Evolutionary conservation across 2,329 filamentous ascomycete genomes (phyloP).

Genomic region (Penicillium sclerotiorum): DNA sequence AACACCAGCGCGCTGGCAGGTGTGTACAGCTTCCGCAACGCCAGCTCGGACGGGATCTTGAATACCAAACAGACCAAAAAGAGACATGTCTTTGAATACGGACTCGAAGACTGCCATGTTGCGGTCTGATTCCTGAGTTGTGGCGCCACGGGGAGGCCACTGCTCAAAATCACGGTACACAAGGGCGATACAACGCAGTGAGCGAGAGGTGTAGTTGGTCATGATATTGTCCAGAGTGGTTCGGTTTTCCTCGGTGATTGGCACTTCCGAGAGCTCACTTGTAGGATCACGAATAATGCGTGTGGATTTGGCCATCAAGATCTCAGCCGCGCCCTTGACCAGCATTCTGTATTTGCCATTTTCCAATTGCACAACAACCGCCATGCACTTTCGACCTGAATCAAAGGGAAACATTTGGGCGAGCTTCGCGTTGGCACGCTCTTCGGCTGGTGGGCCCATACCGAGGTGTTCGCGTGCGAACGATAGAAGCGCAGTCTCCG

Average conservation of each 20-base stretch:
- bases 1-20: conserved; percentile 76
- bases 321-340: conserved; percentile 58
- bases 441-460: conserved; percentile 63
- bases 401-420: conserved; percentile 61
- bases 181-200: conserved; percentile 81
- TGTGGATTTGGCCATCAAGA: conserved; percentile 50
- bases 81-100: conserved; percentile 67
- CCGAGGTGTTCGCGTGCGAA: conserved; percentile 69
- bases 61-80: conserved; percentile 74
- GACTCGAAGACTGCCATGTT: conserved; percentile 67
- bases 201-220: conserved; percentile 74
- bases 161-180: conserved; percentile 80
- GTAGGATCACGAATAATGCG: conserved; percentile 62
- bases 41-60: conserved; percentile 77
- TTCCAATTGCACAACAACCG: conserved; percentile 60
- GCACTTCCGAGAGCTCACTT: conserved; percentile 56
- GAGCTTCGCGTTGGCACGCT: conserved; percentile 64
- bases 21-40: conserved; percentile 71
- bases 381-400: conserved; percentile 71
- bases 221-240: conserved; percentile 68
- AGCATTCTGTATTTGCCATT: conserved; percentile 60
- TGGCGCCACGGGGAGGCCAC: conserved; percentile 74
- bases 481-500: conserved; percentile 72
- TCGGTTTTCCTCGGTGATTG: conserved; percentile 60
- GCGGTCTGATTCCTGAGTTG: conserved; percentile 59